Base-by-base conservation (phyloP, 2,329 filamentous ascomycete genomes). In the Lizonia empirigonia region DNA sequence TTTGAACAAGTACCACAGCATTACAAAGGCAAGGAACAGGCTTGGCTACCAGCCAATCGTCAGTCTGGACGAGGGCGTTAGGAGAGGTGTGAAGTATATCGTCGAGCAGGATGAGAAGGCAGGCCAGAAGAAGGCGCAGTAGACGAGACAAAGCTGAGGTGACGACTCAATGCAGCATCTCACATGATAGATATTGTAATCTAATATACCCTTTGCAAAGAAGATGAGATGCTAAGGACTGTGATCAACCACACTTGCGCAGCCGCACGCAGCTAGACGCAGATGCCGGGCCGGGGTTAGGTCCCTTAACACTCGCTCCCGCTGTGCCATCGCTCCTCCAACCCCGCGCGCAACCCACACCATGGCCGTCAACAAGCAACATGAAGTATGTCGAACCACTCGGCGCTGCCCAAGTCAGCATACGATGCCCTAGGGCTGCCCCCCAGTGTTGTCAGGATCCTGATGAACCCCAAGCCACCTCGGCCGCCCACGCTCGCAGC, bases 1-100 rank as follows among this genome's bases (percentile, higher is more conserved):
- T 70, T 89, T 91, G 85, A 88, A 85, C 50, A 80, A 89, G 50
- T 92, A 91, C 75, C 91, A 89, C 74, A 85, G 85, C 74, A 90
- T 91, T 68, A 77, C 78, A 52, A 92, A 92, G 81, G 89, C 89
- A 49, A 88, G 85, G 79, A 77, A 71, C 62, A 78, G 88, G 60
- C 75, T 92, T 47, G 86, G 86, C 3, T 92, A 92, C 73, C 71
- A 75, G 69, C 88, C 89, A 3, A 73, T 90, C 45, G 85, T 89
- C 44, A 77, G 78, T 33, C 74, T 91, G 50, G 80, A 85, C 55
- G 86, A 90, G 60, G 89, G 87, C 8, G 73, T 80, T 13, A 67
- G 65, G 62, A 75, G 75, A 48, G 77, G 76, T 12, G 77, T 79
- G 34, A 62, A 65, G 46, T 73, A 78, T 57, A 73, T 76, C 8